Base-by-base conservation (phyloP, 1,139 yeast genomes). In the Taphrina sp. region DNA sequence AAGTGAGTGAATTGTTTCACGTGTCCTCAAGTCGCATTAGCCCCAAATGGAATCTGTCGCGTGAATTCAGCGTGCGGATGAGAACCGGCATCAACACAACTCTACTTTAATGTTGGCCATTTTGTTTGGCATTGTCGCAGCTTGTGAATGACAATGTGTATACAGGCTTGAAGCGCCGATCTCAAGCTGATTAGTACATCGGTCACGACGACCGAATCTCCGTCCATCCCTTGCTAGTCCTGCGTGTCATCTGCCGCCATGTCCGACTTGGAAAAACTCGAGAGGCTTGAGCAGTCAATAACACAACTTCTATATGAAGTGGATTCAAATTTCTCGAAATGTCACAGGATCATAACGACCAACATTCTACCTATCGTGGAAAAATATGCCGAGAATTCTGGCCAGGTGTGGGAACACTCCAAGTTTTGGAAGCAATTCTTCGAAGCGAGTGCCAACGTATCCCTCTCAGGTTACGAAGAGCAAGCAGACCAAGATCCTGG, bases 241-340 rank as follows among this genome's bases (percentile, higher is more conserved):
- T 5, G 14, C 37, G 7, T 16, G 19, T 34, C 16, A 8, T 34
- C n/a, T 10, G 7, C 31, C 19, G 37, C 37, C 5, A 43, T 43
- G 47, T 38, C 46, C 17, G 54, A 49, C 23, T 24, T 49, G 17
- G 54, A 49, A 24, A 39, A 49, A 63, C 71, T 85, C 56, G 95
- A 87, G 64, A 74, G 80, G 62, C 70, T 88, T 38, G 95, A 89
- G 64, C 95, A 86, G 67, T 85, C 82, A 64, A 85, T 88, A 41
- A 87, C 95, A 0, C 71, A 85, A 54, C 80, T 83, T 1, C 70
- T 89, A 52, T 96, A 87, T 67, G 84, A 82, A 59, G 85, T 89
- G 28, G 95, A 89, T 69, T 77, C 81, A 58, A 82, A 84, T 64
- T 75, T 85, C 56, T 77, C 83, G 2, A 73, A 76, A 42, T 80